These are phyloP conservation scores for Ceratocystis destructans DNA, from an alignment of 2,329 filamentous ascomycete genomes.

Conservation along the genomic window DNA sequence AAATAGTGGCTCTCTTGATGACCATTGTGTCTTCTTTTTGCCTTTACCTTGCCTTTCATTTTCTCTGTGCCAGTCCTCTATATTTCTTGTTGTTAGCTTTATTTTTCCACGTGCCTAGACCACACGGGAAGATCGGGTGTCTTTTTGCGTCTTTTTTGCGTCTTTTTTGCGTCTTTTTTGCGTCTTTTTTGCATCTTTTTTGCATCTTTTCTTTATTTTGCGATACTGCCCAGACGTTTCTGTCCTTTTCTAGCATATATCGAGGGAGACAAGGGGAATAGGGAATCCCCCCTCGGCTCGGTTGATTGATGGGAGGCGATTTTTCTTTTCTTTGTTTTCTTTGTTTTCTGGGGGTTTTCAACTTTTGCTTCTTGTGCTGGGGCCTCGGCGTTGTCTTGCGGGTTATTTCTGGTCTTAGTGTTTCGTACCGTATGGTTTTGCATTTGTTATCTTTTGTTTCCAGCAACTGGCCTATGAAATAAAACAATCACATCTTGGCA, in stretches of 20 bases:
- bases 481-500: background rate
- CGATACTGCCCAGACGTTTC: background rate
- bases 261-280: background rate
- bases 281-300: background rate
- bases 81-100: conserved; percentile 9
- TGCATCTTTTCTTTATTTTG: background rate
- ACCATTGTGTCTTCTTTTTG: background rate
- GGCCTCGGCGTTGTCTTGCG: background rate
- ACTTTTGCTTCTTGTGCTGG: background rate
- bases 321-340: background rate
- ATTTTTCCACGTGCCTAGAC: background rate
- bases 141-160: no score
- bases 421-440: background rate
- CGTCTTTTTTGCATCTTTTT: no score
- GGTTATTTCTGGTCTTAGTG: conserved; percentile 5
- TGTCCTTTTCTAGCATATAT: conserved; percentile 4
- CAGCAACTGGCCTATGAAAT: background rate
- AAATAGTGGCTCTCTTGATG: conserved; percentile 25
- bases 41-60: background rate
- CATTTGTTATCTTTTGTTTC: background rate
- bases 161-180: no score
- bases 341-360: no score
- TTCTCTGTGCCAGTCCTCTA: background rate
- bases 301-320: background rate
- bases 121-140: background rate